Evolutionary conservation across 1,284 basidiomycete genomes (phyloP).

Genomic region (Heliocybe sulcata): DNA sequence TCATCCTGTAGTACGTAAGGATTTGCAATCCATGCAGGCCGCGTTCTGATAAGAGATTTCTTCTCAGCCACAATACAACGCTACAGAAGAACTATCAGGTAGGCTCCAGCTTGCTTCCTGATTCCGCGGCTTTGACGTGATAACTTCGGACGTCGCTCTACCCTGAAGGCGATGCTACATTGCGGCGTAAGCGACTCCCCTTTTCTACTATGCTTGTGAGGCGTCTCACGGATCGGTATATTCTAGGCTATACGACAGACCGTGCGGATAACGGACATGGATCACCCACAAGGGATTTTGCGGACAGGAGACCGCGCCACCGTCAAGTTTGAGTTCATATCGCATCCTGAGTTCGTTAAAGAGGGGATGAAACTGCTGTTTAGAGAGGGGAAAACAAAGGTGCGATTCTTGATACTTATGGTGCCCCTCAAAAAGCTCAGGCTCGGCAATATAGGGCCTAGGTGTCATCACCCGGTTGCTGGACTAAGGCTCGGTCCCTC

Average conservation of each 20-base stretch:
- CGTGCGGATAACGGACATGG: conserved; percentile 83
- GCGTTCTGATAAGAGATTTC: conserved; percentile 9
- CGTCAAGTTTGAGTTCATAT: conserved; percentile 87
- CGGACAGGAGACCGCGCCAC: conserved; percentile 88
- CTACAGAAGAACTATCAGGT: conserved; percentile 53
- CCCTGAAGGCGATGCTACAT: conserved; percentile 69
- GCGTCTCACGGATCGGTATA: conserved; percentile 5
- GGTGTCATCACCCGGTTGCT: conserved; percentile 28
- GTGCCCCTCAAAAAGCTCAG: background rate
- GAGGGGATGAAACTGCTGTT: conserved; percentile 89
- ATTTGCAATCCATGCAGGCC: conserved; percentile 1
- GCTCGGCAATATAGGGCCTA: conserved; percentile 19
- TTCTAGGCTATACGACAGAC: conserved; percentile 80
- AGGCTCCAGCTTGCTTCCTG: background rate
- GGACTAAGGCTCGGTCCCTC: background rate
- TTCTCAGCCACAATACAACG: conserved; percentile 80
- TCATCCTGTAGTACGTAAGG: conserved; percentile 67
- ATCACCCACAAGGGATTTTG: conserved; percentile 80
- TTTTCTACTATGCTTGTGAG: background rate
- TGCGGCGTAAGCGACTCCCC: conserved; percentile 54
- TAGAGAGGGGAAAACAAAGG: conserved; percentile 91
- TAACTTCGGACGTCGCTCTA: background rate
- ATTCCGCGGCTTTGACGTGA: conserved; percentile 12
- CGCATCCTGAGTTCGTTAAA: conserved; percentile 86
- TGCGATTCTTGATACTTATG: conserved; percentile 17